Base-by-base conservation (phyloP, 257 asterid genomes). In the Osmanthus fragrans region DNA sequence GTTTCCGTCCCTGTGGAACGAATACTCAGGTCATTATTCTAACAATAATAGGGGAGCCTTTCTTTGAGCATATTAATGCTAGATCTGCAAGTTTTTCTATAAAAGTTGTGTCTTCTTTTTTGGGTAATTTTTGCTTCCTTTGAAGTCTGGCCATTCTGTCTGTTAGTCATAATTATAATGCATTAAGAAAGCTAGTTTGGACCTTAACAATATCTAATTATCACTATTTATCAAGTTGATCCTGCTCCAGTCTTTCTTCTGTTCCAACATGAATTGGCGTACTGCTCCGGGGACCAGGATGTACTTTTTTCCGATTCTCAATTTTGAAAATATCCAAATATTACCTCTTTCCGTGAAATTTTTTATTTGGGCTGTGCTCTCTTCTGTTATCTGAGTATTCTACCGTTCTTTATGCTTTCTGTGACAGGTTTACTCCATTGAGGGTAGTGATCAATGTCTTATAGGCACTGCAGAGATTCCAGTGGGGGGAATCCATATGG, bases 401-500 rank as follows among this genome's bases (percentile, higher is more conserved):
- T 33, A 39, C 45, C 45, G 10, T 39, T 39, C 12, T 8, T 39
- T 39, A 33, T 33, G 45, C 3, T 39, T 8, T 39, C 45, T 9
- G 45, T 73, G 72, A 79, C 90, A 91, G 99, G 99, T 95, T 75
- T 95, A 95, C 87, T 93, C 97, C 30, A 95, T 95, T 37, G 98
- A 92, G 81, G 94, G 91, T 60, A 89, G 91, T 72, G 98, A 95
- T 85, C 98, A 92, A 79, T 95, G 99, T 88, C 94, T 95, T 71
- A 91, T 95, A 70, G 99, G 99, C 81, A 95, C 99, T 18, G 97
- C 98, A 33, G 99, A 95, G 86, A 93, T 95, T 84, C 97, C 99
- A n/a, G 97, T 95, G 7, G 99, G 98, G 11, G 99, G 97, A 81
- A 89, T 95, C 66, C 99, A 95, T 82, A 93, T 95, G 99, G 97